Evolutionary conservation across 371 early-diverging fungal genomes (phyloP).

Genomic region (Zychaea mexicana): DNA sequence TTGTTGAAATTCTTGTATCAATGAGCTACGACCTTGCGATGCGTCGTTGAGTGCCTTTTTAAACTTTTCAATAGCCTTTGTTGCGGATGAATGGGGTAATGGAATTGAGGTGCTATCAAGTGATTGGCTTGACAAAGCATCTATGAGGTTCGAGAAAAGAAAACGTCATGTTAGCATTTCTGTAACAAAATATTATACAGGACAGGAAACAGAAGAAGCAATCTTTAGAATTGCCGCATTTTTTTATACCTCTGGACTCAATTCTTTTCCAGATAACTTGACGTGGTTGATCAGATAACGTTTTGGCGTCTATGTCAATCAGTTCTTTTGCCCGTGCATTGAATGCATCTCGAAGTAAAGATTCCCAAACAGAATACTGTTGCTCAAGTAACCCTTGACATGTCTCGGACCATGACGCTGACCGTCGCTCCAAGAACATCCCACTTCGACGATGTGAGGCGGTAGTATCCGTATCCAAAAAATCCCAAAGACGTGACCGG

Average conservation of each 20-base stretch:
- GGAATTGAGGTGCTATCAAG: constrained; percentile 11
- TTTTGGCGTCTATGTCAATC: constrained; percentile 28
- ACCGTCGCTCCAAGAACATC: constrained; percentile 16
- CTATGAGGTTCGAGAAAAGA: constrained; percentile 13
- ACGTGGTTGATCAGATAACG: constrained; percentile 39
- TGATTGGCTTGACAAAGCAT: constrained; percentile 20
- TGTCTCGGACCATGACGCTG: constrained; percentile 15
- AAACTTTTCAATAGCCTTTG: constrained; percentile 27
- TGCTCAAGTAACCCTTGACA: constrained; percentile 23
- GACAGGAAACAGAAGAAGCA: no score
- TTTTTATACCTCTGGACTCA: constrained; percentile 6
- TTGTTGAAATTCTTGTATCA: constrained; percentile 17
- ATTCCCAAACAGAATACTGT: constrained; percentile 44
- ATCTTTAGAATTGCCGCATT: not conserved
- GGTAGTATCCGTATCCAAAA: constrained; percentile 33
- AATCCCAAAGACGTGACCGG: constrained; percentile 37
- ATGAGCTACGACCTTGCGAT: constrained; percentile 25
- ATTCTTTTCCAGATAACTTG: constrained; percentile 33
- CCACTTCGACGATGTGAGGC: constrained; percentile 4
- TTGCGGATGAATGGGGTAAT: constrained; percentile 29
- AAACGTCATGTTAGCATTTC: not conserved
- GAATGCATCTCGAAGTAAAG: constrained; percentile 35
- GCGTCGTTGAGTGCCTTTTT: constrained; percentile 26
- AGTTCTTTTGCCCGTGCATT: constrained; percentile 35
- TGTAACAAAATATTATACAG: no score